Evolutionary conservation across 257 asterid genomes (phyloP).

Genomic region (Plantago major): DNA sequence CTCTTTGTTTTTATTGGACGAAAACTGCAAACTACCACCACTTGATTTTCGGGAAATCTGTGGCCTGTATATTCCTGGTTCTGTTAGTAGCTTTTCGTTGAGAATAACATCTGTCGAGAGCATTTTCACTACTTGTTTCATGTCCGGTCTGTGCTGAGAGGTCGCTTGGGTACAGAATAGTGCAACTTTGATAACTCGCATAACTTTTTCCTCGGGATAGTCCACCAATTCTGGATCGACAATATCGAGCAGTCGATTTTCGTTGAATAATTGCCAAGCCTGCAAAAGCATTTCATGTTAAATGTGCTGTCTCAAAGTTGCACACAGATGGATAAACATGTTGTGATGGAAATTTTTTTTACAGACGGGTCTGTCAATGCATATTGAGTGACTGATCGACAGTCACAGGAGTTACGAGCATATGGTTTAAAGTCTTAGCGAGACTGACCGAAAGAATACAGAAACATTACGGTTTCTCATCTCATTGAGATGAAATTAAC

Average conservation of each 20-base stretch:
- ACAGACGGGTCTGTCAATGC: too few species aligned
- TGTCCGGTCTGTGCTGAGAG: constrained; percentile 64
- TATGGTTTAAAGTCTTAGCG: too few species aligned
- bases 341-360: too few species aligned
- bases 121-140: constrained; percentile 77
- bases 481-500: too few species aligned
- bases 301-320: background rate
- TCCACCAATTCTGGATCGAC: constrained; percentile 59
- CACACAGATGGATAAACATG: background rate
- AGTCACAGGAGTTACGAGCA: too few species aligned
- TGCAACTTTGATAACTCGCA: constrained; percentile 56
- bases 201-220: constrained; percentile 43
- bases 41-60: constrained; percentile 23
- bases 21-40: constrained; percentile 22
- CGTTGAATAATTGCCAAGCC: constrained; percentile 71
- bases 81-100: constrained; percentile 46
- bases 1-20: constrained; percentile 31
- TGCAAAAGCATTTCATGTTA: constrained; percentile 24
- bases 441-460: too few species aligned
- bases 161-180: constrained; percentile 74
- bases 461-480: too few species aligned
- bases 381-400: too few species aligned
- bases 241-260: constrained; percentile 50
- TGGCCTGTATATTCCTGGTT: constrained; percentile 55
- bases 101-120: constrained; percentile 54